phyloP scores from a whole-genome alignment of 305 asterid species.

The Fraxinus baroniana region DNA sequence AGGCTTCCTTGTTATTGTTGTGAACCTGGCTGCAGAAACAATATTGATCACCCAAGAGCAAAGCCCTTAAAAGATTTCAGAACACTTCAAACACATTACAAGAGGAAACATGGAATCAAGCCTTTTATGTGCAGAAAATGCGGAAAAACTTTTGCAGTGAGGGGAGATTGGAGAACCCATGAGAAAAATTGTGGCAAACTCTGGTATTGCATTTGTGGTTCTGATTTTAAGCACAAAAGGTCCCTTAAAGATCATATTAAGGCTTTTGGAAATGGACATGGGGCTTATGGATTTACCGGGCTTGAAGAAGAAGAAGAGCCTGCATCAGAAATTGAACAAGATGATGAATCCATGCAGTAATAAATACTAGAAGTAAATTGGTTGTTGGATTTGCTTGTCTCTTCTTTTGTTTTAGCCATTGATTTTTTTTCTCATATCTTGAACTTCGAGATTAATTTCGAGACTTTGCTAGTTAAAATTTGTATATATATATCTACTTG shows the following conservation, averaged over 20 bases:
- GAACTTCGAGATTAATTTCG: background rate
- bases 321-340: slow-evolving; percentile 76
- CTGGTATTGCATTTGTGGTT: slow-evolving; percentile 85
- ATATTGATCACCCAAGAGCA: slow-evolving; percentile 84
- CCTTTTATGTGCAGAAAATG: slow-evolving; percentile 87
- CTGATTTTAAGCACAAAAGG: slow-evolving; percentile 85
- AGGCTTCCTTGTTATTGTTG: slow-evolving; percentile 90
- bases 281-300: slow-evolving; percentile 50
- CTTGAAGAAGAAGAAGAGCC: slow-evolving; percentile 72
- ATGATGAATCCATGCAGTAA: slow-evolving; percentile 33
- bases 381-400: background rate
- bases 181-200: slow-evolving; percentile 91
- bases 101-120: slow-evolving; percentile 83
- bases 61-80: slow-evolving; percentile 85
- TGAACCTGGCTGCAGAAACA: slow-evolving; percentile 76
- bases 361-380: background rate
- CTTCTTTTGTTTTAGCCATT: background rate
- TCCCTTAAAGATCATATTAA: slow-evolving; percentile 81
- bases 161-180: slow-evolving; percentile 92
- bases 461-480: background rate
- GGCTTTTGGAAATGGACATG: slow-evolving; percentile 85
- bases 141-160: slow-evolving; percentile 81
- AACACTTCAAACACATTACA: slow-evolving; percentile 91
- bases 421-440: background rate
- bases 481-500: background rate